A percentile compares a stretch with the other conserved stretches of the same genome.
Evolutionary conservation across 192 early-diverging fungal genomes (phyloP).

Genomic region (Chytriomyces hyalinus): DNA sequence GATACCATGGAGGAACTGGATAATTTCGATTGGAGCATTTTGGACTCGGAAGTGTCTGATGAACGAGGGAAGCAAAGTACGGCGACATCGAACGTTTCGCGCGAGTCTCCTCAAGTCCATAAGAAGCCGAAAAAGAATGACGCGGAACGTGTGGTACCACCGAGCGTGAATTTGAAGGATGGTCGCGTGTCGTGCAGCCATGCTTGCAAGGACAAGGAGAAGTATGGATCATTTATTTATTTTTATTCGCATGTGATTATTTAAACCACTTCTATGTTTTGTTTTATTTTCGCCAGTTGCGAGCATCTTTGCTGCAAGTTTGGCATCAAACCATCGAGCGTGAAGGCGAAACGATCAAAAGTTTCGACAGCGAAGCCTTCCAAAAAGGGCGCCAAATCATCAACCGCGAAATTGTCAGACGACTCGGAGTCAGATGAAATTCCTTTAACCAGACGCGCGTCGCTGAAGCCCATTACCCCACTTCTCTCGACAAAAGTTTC

Average conservation of each 20-base stretch:
- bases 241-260: not conserved
- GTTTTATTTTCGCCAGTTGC: constrained; percentile 35
- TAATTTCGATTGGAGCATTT: too few relatives aligned
- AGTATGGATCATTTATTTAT: constrained; percentile 9
- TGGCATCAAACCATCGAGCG: constrained; percentile 28
- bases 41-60: too few relatives aligned
- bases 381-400: not conserved
- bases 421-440: constrained; percentile 11
- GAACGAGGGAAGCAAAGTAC: not conserved
- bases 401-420: not conserved
- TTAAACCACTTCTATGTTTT: not conserved
- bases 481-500: not conserved
- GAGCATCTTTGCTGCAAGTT: constrained; percentile 51
- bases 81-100: not conserved
- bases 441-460: not conserved
- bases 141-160: not conserved
- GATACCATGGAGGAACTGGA: not conserved
- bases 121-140: not conserved
- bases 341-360: constrained; percentile 7
- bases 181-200: constrained; percentile 48
- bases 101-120: not conserved
- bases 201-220: constrained; percentile 44
- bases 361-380: not conserved
- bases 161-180: not conserved
- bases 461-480: not conserved